phyloP scores from a whole-genome alignment of 176 grass and related monocot species.

The Areca catechu region DNA sequence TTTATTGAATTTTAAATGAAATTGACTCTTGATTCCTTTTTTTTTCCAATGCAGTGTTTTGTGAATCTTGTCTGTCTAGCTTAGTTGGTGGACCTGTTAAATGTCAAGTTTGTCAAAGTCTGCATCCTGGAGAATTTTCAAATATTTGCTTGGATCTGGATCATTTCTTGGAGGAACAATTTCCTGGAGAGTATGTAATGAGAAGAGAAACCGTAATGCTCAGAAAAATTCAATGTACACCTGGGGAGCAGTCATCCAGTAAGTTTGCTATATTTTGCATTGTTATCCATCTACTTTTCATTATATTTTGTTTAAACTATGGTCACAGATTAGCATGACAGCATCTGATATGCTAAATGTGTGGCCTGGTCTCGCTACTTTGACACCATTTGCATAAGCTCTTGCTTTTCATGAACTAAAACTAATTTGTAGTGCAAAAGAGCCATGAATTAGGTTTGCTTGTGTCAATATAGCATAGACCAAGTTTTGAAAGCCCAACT shows the following conservation, averaged over 20 bases:
- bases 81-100: constrained; percentile 35
- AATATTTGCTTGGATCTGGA: constrained; percentile 79
- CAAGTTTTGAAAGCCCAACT: no score
- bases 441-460: no score
- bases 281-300: background rate
- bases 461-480: no score
- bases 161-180: constrained; percentile 78
- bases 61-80: constrained; percentile 38
- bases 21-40: constrained; percentile 15
- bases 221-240: constrained; percentile 25
- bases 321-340: no score
- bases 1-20: no score
- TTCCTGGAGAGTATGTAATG: constrained; percentile 58
- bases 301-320: no score
- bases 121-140: constrained; percentile 66
- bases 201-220: constrained; percentile 35
- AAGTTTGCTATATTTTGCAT: constrained; percentile 13
- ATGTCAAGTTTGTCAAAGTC: constrained; percentile 61
- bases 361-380: no score
- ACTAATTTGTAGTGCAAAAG: no score
- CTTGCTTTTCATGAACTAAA: no score
- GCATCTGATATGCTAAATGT: no score
- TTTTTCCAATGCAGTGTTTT: constrained; percentile 38
- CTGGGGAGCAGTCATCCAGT: constrained; percentile 44
- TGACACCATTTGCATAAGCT: no score